Base-by-base conservation (phyloP, 1,139 yeast species). In the Sugiyamaella pinicola region DNA sequence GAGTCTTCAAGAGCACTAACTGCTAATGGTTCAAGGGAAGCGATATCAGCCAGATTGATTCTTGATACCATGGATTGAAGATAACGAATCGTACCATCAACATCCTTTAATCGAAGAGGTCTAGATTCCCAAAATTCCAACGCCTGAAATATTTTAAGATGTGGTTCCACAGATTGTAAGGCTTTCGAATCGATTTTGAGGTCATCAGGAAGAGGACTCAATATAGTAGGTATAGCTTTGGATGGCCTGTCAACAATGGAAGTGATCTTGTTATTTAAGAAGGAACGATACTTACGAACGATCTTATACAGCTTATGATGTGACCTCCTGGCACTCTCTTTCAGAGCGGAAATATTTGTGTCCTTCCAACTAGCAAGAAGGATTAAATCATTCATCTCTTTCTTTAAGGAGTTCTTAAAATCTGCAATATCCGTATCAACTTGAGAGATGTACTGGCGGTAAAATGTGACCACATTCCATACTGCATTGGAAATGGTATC, bases 281-380 rank as follows among this genome's bases (percentile, higher is more conserved):
- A 86, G 64, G 2, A 78, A 48, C 99, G 81, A 67, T 88, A 93
- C 67, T 89, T 90, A 58, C 93, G 79, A 8, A 93, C 87, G 55
- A 88, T 69, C 70, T 90, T 93, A 78, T 85, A 93, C 55, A 95
- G 81, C 61, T 78, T 83, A 58, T 83, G 81, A 66, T 95, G 99
- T 0, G 98, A 90, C 51, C 85, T 81, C 60, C 88, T 83, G 3
- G 99, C 93, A 71, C 96, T 88, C 69, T 91, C 97, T 61, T 88
- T 89, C 61, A 95, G 77, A 0, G 99, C 96, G 65, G 86, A 95
- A 46, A 90, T 83, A 64, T 95, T 95, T 10, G 91, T 93, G 70
- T 95, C 99, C 64, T 91, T 90, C 98, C 99, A 95, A 65, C 96
- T 87, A 1, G 98, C 97, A 28, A 95, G 75, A 48, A 89, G 73